A percentile compares a stretch with the other conserved stretches of the same genome.
phyloP scores from a whole-genome alignment of 2,329 filamentous ascomycete genomes.

The Neofusicoccum parvum region DNA sequence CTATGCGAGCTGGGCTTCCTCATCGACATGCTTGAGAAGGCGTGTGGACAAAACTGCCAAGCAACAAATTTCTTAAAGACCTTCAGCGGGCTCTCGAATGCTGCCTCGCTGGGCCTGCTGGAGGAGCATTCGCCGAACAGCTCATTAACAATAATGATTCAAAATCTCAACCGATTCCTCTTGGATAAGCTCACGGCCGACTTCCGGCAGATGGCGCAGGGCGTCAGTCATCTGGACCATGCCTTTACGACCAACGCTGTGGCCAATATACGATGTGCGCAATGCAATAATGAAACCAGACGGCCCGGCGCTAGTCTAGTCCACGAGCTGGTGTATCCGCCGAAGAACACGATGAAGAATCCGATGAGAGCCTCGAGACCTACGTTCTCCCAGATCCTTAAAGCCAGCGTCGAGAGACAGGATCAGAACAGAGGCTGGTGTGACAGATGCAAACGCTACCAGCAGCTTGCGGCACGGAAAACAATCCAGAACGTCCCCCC shows the following conservation, averaged over 20 bases:
- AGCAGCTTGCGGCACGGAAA: constrained; percentile 82
- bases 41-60: constrained; percentile 89
- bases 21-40: constrained; percentile 98
- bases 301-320: constrained; percentile 77
- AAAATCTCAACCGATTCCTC: constrained; percentile 82
- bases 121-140: constrained; percentile 79
- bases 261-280: constrained; percentile 78
- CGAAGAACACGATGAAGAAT: constrained; percentile 57
- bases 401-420: constrained; percentile 87
- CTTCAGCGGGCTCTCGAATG: constrained; percentile 79
- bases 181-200: constrained; percentile 79
- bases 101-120: constrained; percentile 73
- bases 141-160: constrained; percentile 78
- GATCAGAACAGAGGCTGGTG: constrained; percentile 92
- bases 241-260: constrained; percentile 71
- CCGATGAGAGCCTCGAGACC: constrained; percentile 56
- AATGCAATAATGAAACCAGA: constrained; percentile 84
- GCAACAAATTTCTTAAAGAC: constrained; percentile 93
- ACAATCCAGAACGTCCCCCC: constrained; percentile 79
- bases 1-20: constrained; percentile 94
- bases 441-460: constrained; percentile 85
- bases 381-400: constrained; percentile 86
- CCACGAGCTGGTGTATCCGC: constrained; percentile 83
- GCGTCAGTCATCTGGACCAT: constrained; percentile 65
- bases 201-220: constrained; percentile 67